Percentiles rank a stretch among this genome's conserved stretches.
Conservation (phyloP, 169 alveolate species). For the Plasmodium cynomolgi region DNA sequence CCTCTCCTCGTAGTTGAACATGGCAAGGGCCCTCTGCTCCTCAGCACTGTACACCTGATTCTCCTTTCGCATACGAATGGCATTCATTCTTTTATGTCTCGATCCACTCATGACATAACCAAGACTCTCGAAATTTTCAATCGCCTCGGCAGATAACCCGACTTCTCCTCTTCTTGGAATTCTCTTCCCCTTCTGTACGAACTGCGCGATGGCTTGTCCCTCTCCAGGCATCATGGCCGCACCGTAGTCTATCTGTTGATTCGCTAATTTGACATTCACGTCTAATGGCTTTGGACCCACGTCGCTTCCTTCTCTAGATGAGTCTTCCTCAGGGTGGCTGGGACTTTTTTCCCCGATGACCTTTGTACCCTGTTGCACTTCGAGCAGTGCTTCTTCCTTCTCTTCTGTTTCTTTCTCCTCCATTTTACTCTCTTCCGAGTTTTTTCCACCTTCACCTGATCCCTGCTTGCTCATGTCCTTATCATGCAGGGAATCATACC, state of each 20-base stretch:
- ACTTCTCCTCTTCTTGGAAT: conserved; percentile 94
- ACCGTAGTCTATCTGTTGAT: conserved; percentile 62
- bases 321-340: not conserved
- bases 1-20: conserved; percentile 86
- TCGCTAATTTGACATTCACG: conserved; percentile 60
- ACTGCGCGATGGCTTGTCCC: conserved; percentile 90
- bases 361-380: not conserved
- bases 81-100: conserved; percentile 90
- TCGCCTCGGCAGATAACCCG: conserved; percentile 93
- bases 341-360: not conserved
- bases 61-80: conserved; percentile 92
- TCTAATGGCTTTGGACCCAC: conserved; percentile 79
- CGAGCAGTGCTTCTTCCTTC: not conserved
- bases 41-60: conserved; percentile 88
- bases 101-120: conserved; percentile 96
- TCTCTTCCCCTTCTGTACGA: conserved; percentile 90
- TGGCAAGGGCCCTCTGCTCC: conserved; percentile 87
- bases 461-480: not conserved
- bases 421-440: not conserved
- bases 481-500: conserved; percentile 35
- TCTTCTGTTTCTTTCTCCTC: not conserved
- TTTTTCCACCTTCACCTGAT: not conserved
- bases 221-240: conserved; percentile 87
- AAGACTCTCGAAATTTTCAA: conserved; percentile 89
- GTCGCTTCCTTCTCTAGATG: conserved; percentile 58